phyloP scores from a whole-genome alignment of 73 alveolate genomes.

The Stentor coeruleus region DNA sequence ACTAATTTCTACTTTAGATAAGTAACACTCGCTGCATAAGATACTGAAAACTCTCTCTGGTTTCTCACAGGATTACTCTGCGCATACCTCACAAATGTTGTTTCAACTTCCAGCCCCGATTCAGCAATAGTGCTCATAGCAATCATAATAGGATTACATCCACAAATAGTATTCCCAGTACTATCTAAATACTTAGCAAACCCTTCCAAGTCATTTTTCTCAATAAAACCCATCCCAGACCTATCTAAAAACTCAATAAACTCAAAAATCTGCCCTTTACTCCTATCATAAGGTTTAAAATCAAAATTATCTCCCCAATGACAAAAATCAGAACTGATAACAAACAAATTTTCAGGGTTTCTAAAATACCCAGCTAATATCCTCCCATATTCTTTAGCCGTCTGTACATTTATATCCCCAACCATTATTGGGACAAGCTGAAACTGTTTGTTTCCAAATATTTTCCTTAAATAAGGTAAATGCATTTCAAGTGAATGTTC shows the following conservation, averaged over 20 bases:
- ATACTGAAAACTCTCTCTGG: conserved; percentile 58
- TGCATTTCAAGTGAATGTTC: conserved; percentile 91
- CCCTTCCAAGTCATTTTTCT: conserved; percentile 41
- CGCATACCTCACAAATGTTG: conserved; percentile 62
- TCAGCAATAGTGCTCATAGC: conserved; percentile 39
- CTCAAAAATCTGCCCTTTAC: conserved; percentile 51
- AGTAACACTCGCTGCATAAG: conserved; percentile 51
- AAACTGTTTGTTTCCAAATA: conserved; percentile 51
- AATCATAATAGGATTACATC: conserved; percentile 77
- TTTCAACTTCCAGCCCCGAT: conserved; percentile 27
- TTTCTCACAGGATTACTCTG: conserved; percentile 51
- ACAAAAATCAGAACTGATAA: conserved; percentile 83
- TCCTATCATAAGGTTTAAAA: conserved; percentile 45
- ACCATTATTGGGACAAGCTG: conserved; percentile 77
- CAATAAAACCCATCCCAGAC: conserved; percentile 60
- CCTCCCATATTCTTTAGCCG: conserved; percentile 56
- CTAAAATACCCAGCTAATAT: conserved; percentile 53
- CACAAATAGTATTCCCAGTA: conserved; percentile 77
- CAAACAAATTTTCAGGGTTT: conserved; percentile 61
- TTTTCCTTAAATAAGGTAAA: conserved; percentile 69
- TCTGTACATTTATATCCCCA: conserved; percentile 59
- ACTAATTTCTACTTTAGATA: too few relatives aligned
- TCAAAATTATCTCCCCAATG: conserved; percentile 85
- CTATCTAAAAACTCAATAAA: conserved; percentile 61
- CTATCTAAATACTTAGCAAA: conserved; percentile 50